Evolutionary conservation across 2,329 filamentous ascomycete species (phyloP), one percentile per base, ranked within the genome.

Genomic region (Pseudogymnoascus sp.): DNA sequence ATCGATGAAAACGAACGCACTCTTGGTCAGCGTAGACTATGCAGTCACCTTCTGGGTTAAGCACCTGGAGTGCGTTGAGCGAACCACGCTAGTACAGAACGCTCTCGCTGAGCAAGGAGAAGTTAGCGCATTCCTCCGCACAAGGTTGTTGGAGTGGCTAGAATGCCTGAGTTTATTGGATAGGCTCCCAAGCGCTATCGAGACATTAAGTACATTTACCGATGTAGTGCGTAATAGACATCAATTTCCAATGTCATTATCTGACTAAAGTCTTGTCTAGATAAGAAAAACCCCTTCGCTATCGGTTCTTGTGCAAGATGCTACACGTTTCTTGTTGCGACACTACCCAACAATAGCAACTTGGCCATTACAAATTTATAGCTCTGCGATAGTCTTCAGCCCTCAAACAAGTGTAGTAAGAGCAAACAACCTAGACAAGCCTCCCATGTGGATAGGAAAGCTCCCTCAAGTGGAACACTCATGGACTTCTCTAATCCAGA

Each of bases 121-220:
- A 33, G 65, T 67, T 41, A 49, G 23, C n/a, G 55, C 4, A 63
- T 71, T 72, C 29, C 66, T 71, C 19, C 37, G 64, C 12, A 65
- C 60, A 31, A 71, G 63, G 55, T 60, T 72, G 2, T 65, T 72
- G 26, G 66, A 69, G 63, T 71, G 69, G 70, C 61, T 72, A 55
- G 69, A 72, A 67, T 71, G 66, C 62, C 58, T 71, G 23, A 71
- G 69, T 64, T 64, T 71, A 23, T 55, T 69, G 16, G 63, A 66
- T 1, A 66, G 59, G 61, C 63, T 70, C 23, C 60, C 63, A 31
- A 12, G 41, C n/a, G 67, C 68, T 35, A 58, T 69, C 26, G 39
- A 65, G 37, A 37, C 55, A 16, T 62, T 71, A 8, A 62, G 61
- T 52, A 45, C 59, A 55, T 38, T 71, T 59, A 37, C 52, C 61